Evolutionary conservation across 805 yeast genomes (phyloP).

Genomic region (Saccharomycopsis sp.): DNA sequence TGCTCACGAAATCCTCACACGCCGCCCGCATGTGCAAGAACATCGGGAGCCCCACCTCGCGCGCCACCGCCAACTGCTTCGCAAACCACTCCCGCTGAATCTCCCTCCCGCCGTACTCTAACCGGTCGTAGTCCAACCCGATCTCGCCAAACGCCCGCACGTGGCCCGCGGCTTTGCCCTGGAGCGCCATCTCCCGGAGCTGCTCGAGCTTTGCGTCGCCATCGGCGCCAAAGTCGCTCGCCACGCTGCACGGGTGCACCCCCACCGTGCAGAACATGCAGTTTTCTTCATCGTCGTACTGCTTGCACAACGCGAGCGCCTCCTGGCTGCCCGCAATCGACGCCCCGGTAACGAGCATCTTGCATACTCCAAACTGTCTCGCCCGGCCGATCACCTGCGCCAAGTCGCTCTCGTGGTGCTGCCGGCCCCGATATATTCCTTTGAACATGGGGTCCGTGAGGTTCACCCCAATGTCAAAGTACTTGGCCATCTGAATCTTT

Average conservation of each 20-base stretch:
- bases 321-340: conserved; percentile 54
- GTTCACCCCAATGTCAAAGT: conserved; percentile 55
- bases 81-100: conserved; percentile 62
- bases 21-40: conserved; percentile 88
- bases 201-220: conserved; percentile 31
- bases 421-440: conserved; percentile 67
- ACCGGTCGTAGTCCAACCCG: conserved; percentile 89
- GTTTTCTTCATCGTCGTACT: conserved; percentile 29
- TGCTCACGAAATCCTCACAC: conserved; percentile 63
- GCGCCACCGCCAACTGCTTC: conserved; percentile 60
- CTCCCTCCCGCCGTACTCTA: conserved; percentile 62
- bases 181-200: conserved; percentile 40
- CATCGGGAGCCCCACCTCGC: conserved; percentile 54
- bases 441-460: conserved; percentile 83
- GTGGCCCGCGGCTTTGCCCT: conserved; percentile 39
- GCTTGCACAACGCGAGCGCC: conserved; percentile 48
- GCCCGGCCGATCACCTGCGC: conserved; percentile 60
- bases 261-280: conserved; percentile 68
- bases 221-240: conserved; percentile 35
- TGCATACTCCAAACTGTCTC: conserved; percentile 48
- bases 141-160: conserved; percentile 90
- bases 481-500: conserved; percentile 22
- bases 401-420: conserved; percentile 60
- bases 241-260: conserved; percentile 90
- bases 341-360: conserved; percentile 78